Base-by-base conservation (phyloP, 441 rosid species). In the Syzygium syzygioides region DNA sequence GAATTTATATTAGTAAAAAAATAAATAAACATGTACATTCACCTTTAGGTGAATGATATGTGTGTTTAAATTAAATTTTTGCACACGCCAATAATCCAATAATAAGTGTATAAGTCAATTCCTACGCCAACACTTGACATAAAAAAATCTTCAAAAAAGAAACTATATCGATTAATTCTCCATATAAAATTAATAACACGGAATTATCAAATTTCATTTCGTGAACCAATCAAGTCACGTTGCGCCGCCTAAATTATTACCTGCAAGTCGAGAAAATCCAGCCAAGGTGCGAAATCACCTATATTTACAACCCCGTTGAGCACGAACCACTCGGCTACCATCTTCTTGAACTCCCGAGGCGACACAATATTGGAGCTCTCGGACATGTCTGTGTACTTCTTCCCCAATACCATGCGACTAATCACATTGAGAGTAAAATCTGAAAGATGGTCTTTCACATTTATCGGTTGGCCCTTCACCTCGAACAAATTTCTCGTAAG, bases 361-460 rank as follows among this genome's bases (percentile, higher is more conserved):
- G 28, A 54, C 55, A 86, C 87, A 23, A 86, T 34, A 13, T 60
- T 18, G 20, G 76, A 89, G 86, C 90, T 90, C 91, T 89, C 89
- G 37, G 52, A 34, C 8, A 45, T 14, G 52, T 48, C 23, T 11
- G 8, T 56, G 79, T 59, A 86, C 34, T 71, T 59, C 14, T 54
- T 54, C 48, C 60, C 62, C 10, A 34, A 15, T 45, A 91, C 92
- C 7, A 91, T 89, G 64, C 91, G 86, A 83, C 92, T 93, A 3
- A 92, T 90, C 54, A 91, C 62, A 26, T 88, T 92, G 2, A 93
- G 91, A 23, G 85, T 88, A 52, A 87, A 13, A 7, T 64, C 68
- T 0, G 90, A 85, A 9, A 93, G 91, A 62, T 91, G 91, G 18
- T 90, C 90, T 84, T 89, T 92, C 18, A 92, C 87, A 37, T 56